These are phyloP conservation scores for Eragrostis curvula DNA, from an alignment of 176 grass and related monocot genomes.

Conservation along the genomic window DNA sequence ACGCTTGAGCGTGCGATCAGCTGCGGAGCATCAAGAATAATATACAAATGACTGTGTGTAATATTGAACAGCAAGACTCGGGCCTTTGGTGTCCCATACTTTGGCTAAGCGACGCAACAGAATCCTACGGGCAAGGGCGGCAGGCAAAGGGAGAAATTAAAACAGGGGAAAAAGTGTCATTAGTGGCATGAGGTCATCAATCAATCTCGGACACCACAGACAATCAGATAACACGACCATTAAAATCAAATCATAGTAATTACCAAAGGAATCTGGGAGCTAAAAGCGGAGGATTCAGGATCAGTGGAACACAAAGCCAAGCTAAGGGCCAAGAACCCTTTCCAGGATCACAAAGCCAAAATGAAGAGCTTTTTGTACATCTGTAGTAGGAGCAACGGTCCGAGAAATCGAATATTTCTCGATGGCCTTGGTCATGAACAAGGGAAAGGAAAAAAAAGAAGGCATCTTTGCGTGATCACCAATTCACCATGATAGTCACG, in stretches of 20 bases:
- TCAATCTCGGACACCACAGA: slow-evolving; percentile 42
- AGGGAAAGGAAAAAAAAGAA: neutral
- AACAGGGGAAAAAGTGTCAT: neutral
- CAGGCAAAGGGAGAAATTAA: slow-evolving; percentile 12
- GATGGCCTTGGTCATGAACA: too few relatives aligned
- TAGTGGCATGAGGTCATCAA: slow-evolving; percentile 40
- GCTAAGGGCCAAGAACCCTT: neutral
- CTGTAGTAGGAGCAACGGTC: neutral
- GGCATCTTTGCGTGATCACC: neutral
- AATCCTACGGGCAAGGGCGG: neutral
- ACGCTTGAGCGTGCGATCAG: slow-evolving; percentile 12
- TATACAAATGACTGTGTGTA: slow-evolving; percentile 33
- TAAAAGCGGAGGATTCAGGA: neutral
- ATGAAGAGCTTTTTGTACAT: neutral
- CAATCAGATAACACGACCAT: neutral
- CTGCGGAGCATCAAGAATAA: slow-evolving; percentile 44
- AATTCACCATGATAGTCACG: neutral
- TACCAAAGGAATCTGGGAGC: neutral
- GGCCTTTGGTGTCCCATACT: slow-evolving; percentile 28
- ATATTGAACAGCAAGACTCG: slow-evolving; percentile 42
- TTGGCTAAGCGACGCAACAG: neutral
- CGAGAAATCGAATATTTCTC: neutral
- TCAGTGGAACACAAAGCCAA: neutral
- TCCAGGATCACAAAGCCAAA: neutral
- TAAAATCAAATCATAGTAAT: slow-evolving; percentile 3